Evolutionary conservation across 345 rosid species (phyloP), one percentile per base, ranked within the genome.

Genomic region (Turnera subulata): DNA sequence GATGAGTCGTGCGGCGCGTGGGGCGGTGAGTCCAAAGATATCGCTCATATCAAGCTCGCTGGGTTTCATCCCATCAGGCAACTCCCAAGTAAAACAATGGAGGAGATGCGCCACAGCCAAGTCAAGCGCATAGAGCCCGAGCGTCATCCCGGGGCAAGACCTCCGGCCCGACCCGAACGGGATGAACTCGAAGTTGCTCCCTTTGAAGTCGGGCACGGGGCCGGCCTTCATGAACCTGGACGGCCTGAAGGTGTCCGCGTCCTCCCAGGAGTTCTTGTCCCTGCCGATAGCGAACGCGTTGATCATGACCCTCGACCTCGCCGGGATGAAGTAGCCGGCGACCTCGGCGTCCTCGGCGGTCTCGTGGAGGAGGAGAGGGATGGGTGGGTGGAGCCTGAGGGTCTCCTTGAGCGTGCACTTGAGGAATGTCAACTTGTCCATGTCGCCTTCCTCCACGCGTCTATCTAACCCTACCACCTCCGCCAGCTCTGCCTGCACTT

Each of bases 131-230:
- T 92, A 92, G 13, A 92, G 68, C 55, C 98, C 98, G 1, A 92
- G 93, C 32, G 84, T 88, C 97, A 92, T 92, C 0, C 98, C 97
- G 1, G 96, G 97, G 54, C 98, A 89, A 0, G 95, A 89, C 71
- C 93, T 77, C 56, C 97, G 71, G 53, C 98, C 97, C 17, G 97
- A 81, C 62, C 95, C 98, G 53, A 92, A 92, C 0, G 98, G 97
- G 16, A 89, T 75, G 53, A 89, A 89, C 80, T 89, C 93, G 33
- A 89, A 92, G 60, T 85, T 74, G 54, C 45, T 79, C 7, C 97
- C 97, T 62, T 77, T 89, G 60, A 80, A 89, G 67, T 92, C 97
- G 0, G 97, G 86, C 35, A 81, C 67, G n/a, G n/a, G n/a, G 0
- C 80, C 83, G 20, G 74, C 70, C 32, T 75, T 57, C 70, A 86